Base-by-base conservation (phyloP, 2,329 filamentous ascomycete species). In the Aurifilum marmelostoma region DNA sequence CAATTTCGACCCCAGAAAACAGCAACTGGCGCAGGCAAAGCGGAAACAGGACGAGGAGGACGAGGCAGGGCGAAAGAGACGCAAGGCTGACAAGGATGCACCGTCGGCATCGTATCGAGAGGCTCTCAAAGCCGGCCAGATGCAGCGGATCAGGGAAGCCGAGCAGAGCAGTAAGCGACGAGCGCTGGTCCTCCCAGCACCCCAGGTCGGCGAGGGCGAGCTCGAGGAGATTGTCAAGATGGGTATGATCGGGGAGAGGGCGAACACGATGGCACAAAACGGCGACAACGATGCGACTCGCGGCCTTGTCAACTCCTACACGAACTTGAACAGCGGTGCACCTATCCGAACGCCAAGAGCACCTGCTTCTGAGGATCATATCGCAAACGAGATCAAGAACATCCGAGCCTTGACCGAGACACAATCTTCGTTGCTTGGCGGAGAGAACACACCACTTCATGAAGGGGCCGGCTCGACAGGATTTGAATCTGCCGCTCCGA, bases 141-240 rank as follows among this genome's bases (percentile, higher is more conserved):
- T 95, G 87, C 95, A 98, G 77, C 96, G 92, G 78, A 92, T 99
- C 68, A 89, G 96, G 37, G 96, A 99, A 81, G 96, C 96, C 1
- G 96, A 99, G 79, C 95, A 97, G 80, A 97, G 93, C 82, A 97
- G 93, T 83, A 98, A 97, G 81, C 89, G 96, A 69, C 88, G 93
- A 69, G 83, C 91, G 8, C 84, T 99, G n/a, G 89, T 91, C 60
- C 83, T 99, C 34, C 96, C 96, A 11, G 84, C 92, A 32, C 96
- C 96, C 11, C 96, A 99, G 80, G 93, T 99, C 75, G 91, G 92
- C 78, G 96, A 99, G 76, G 87, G 89, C 58, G 96, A 99, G 80
- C 84, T 99, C 69, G 96, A 99, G 77, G 94, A 97, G 73, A 98
- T 99, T 76, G 93, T 99, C 73, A 99, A 99, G 83, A 97, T 98